Conservation (phyloP, 345 rosid species). For the Microcos paniculata region DNA sequence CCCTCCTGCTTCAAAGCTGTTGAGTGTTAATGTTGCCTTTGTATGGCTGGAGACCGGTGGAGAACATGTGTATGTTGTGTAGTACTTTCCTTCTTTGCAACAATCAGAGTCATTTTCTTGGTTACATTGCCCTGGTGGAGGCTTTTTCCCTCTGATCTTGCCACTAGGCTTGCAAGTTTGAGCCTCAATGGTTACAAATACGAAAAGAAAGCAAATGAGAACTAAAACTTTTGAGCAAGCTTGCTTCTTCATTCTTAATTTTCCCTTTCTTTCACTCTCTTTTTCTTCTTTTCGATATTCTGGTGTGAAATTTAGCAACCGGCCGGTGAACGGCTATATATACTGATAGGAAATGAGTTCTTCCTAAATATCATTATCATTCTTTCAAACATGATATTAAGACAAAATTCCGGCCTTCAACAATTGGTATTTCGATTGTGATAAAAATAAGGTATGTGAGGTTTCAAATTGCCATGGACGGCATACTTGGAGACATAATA, state of each 20-base stretch:
- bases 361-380: not conserved
- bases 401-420: not conserved
- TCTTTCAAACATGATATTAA: not conserved
- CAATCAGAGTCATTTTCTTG: conserved; percentile 29
- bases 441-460: not conserved
- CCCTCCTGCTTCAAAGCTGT: conserved; percentile 13
- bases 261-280: not conserved
- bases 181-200: conserved; percentile 6
- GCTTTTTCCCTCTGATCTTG: conserved; percentile 25
- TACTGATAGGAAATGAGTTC: not conserved
- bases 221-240: not conserved
- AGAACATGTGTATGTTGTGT: conserved; percentile 22
- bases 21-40: not conserved
- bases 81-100: conserved; percentile 27
- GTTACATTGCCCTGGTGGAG: conserved; percentile 34
- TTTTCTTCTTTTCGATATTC: not conserved
- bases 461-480: not conserved
- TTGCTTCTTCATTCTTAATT: conserved; percentile 14
- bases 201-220: conserved; percentile 2
- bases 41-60: conserved; percentile 5
- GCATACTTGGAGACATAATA: not conserved
- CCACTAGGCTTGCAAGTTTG: conserved; percentile 30
- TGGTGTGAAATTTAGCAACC: not conserved
- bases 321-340: not conserved
- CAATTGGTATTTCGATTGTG: not conserved